A percentile compares a stretch with the other conserved stretches of the same genome.
Conservation (phyloP, 2,329 filamentous ascomycete genomes). For the Trichoderma sp. region DNA sequence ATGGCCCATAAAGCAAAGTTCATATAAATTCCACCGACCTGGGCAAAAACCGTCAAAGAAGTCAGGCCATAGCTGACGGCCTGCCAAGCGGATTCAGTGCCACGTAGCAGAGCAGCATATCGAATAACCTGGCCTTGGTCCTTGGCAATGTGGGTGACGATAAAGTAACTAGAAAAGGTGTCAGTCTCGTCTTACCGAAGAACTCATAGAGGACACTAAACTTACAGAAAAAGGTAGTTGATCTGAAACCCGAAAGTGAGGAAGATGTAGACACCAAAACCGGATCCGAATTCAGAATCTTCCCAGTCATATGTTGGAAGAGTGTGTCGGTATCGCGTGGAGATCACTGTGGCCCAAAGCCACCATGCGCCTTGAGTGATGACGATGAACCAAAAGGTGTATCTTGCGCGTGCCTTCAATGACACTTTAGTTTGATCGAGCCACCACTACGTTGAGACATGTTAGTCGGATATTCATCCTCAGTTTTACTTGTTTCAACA, state of each 20-base stretch:
- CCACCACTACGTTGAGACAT: constrained; percentile 41
- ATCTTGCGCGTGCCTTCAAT: constrained; percentile 53
- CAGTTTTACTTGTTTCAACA: constrained; percentile 22
- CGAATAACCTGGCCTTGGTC: constrained; percentile 64
- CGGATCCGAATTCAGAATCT: constrained; percentile 60
- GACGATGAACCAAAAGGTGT: constrained; percentile 53
- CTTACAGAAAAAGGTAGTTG: constrained; percentile 69
- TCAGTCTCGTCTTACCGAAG: neutral
- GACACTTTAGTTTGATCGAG: constrained; percentile 58
- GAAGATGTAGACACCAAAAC: constrained; percentile 66
- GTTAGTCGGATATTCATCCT: neutral
- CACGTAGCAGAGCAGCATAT: constrained; percentile 65
- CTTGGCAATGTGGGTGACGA: constrained; percentile 63
- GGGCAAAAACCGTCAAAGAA: constrained; percentile 59
- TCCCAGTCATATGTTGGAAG: constrained; percentile 66
- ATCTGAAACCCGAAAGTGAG: constrained; percentile 67
- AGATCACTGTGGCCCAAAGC: constrained; percentile 67
- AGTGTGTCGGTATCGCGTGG: constrained; percentile 56
- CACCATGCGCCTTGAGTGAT: constrained; percentile 67
- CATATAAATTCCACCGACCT: constrained; percentile 66
- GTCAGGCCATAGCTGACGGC: constrained; percentile 69
- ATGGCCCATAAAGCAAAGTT: constrained; percentile 69
- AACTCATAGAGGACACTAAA: neutral
- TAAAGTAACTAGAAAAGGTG: constrained; percentile 55
- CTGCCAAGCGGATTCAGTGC: constrained; percentile 71